A percentile compares a stretch with the other conserved stretches of the same genome.
phyloP scores from a whole-genome alignment of 495 filamentous ascomycete species.

The Penicillium flavigenum region DNA sequence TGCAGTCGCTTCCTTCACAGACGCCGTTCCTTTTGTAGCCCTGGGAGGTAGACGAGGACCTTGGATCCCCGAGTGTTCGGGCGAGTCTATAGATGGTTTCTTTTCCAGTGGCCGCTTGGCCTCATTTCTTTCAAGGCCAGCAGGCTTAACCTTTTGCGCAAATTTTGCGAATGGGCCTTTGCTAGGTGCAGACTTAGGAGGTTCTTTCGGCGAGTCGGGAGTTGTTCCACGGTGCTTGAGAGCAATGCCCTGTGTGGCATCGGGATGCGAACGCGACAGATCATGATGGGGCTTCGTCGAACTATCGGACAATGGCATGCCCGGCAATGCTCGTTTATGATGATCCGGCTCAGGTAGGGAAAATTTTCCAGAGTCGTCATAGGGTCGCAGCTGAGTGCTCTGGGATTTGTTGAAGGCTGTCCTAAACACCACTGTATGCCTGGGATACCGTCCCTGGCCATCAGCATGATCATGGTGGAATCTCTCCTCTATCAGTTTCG shows the following conservation, averaged over 20 bases:
- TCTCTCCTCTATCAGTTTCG: conserved; percentile 63
- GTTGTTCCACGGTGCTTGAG: neutral
- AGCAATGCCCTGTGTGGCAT: conserved; percentile 1
- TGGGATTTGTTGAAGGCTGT: conserved; percentile 47
- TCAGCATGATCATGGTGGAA: conserved; percentile 40
- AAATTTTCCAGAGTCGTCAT: conserved; percentile 6
- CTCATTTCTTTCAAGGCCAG: conserved; percentile 28
- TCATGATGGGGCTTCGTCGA: conserved; percentile 2
- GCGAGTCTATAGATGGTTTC: conserved; percentile 23
- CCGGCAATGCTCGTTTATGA: conserved; percentile 1
- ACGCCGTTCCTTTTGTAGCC: conserved; percentile 21
- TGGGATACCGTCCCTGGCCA: conserved; percentile 27
- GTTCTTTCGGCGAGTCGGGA: conserved; percentile 8
- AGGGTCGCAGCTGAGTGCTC: conserved; percentile 39
- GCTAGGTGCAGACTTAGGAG: conserved; percentile 23
- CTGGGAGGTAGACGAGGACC: conserved; percentile 15
- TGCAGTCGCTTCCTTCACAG: conserved; percentile 26
- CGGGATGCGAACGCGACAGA: conserved; percentile 3
- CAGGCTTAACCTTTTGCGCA: conserved; percentile 38
- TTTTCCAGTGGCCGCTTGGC: conserved; percentile 24
- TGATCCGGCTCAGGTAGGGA: conserved; percentile 7
- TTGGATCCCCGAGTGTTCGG: conserved; percentile 9
- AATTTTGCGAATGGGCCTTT: conserved; percentile 36
- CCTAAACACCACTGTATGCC: conserved; percentile 46
- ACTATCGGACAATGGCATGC: neutral